Evolutionary conservation across 352 stramenopile species (phyloP).

Genomic region (Hyaloperonospora arabidopsidis): DNA sequence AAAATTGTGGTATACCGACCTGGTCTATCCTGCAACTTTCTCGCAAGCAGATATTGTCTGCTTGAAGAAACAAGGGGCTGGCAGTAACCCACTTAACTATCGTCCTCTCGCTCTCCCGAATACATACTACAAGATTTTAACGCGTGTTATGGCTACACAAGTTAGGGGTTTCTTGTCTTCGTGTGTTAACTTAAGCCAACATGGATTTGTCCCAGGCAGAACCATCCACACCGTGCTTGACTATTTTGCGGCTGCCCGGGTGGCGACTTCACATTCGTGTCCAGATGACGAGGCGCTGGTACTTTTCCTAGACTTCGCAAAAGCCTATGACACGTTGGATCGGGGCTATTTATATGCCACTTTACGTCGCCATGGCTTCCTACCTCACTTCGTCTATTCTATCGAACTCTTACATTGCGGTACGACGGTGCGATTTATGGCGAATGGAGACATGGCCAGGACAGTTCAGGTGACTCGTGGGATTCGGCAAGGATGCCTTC

Average conservation of each 20-base stretch:
- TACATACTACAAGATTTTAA: constrained; percentile 12
- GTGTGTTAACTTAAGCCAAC: no score
- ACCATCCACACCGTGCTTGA: background rate
- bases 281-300: background rate
- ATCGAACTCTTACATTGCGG: background rate
- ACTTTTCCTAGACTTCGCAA: background rate
- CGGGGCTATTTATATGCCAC: background rate
- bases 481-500: constrained; percentile 1
- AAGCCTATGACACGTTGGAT: constrained; percentile 3
- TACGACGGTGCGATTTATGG: constrained; percentile 1
- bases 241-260: background rate
- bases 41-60: constrained; percentile 6
- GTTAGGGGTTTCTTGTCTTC: constrained; percentile 3
- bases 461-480: background rate
- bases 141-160: background rate
- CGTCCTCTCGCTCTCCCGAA: constrained; percentile 4
- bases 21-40: background rate
- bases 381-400: background rate
- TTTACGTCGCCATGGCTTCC: background rate
- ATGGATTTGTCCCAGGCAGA: background rate
- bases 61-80: constrained; percentile 1
- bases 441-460: background rate
- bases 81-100: constrained; percentile 1
- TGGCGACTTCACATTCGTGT: no score
- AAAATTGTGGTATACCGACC: background rate